Evolutionary conservation across 2,329 filamentous ascomycete genomes (phyloP).

Genomic region (Ilyonectria sp.): DNA sequence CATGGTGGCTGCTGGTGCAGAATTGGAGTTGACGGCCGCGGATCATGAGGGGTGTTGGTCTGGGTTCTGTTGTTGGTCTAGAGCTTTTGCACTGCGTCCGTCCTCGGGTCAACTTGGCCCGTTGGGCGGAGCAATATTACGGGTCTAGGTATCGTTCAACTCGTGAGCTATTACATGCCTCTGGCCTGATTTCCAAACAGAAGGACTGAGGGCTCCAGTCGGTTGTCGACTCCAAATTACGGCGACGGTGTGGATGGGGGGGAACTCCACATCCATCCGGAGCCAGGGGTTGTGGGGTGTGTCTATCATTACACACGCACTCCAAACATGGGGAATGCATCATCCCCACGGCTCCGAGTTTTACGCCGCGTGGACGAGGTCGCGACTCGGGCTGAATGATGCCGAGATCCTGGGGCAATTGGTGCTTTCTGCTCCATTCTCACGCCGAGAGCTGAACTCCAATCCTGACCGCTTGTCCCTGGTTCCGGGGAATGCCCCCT

Average conservation of each 20-base stretch:
- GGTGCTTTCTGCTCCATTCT: not conserved
- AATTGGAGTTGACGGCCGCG: not conserved
- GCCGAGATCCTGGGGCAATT: constrained; percentile 11
- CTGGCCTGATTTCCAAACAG: not conserved
- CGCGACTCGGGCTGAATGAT: constrained; percentile 22
- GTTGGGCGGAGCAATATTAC: constrained; percentile 4
- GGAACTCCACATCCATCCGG: constrained; percentile 14
- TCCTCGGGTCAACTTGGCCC: constrained; percentile 24
- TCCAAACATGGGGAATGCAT: constrained; percentile 8
- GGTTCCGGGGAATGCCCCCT: too few species aligned
- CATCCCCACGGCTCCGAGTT: not conserved
- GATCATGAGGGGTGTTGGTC: not conserved
- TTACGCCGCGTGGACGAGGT: not conserved
- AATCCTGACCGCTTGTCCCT: not conserved
- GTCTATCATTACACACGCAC: constrained; percentile 2
- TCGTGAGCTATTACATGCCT: not conserved
- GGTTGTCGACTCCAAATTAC: not conserved
- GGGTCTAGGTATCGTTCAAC: too few species aligned
- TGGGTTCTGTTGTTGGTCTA: not conserved
- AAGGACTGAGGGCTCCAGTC: constrained; percentile 11
- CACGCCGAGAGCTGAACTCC: not conserved
- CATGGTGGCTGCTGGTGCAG: constrained; percentile 34
- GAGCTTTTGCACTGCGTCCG: not conserved
- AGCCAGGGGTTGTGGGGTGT: constrained; percentile 2
- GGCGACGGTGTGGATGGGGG: not conserved